Evolutionary conservation across 225 moss, liverwort and hornwort species (phyloP), one percentile per base, ranked within the genome.

Genomic region (Bryum argenteum): DNA sequence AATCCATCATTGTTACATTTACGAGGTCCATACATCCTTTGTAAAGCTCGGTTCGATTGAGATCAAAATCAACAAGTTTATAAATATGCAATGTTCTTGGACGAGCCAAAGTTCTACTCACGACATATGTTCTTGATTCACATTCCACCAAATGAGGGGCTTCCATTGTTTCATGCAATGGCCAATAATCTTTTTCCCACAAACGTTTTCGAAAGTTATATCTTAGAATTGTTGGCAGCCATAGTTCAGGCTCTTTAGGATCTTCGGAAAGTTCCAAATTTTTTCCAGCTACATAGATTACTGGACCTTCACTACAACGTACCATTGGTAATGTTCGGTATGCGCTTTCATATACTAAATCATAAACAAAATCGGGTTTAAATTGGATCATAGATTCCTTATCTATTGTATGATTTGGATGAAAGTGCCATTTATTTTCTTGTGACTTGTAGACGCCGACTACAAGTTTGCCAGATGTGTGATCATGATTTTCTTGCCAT

Each of bases 171-270:
- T 78, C 67, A 66, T 78, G 53, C 48, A 75, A 75, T 24, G 86
- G 86, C 83, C 86, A 86, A 71, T 78, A 75, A 61, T 83, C 83
- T 9, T 61, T 75, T 56, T 80, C 66, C 86, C 86, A 86, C 5
- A 67, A 10, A 2, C 70, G 8, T 37, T 80, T 80, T 22, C 0
- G 8, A 12, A 83, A 80, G 18, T 63, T 52, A 1, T 86, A 80
- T 56, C 45, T 78, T 1, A 75, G 8, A 40, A 86, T 78, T 0
- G 58, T 8, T 5, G 83, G 58, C 0, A 53, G 76, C 78, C 80
- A 80, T 45, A 72, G 70, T 70, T 78, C 0, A 7, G 1, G 59
- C 0, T 73, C 48, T 33, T 71, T 75, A 6, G 61, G 69, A 28
- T 83, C 51, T 8, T 75, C 0, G 0, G 5, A 26, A 8, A 64